These are phyloP conservation scores for Talaromyces ruber DNA, from an alignment of 495 filamentous ascomycete species.

Conservation along the genomic window DNA sequence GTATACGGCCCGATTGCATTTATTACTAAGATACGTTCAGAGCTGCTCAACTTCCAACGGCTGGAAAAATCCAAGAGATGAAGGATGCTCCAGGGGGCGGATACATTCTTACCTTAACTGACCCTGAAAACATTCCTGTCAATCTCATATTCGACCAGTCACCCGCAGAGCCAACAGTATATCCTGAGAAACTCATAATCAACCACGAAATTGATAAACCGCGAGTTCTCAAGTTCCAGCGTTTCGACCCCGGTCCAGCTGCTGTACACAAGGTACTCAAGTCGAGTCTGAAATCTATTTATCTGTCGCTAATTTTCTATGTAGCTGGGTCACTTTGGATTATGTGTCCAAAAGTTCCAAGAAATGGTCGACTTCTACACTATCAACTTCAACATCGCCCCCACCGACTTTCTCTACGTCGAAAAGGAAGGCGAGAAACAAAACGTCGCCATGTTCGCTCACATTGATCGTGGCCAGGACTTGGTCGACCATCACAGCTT, in stretches of 20 bases:
- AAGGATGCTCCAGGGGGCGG: slow-evolving; percentile 25
- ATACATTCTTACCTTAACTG: slow-evolving; percentile 19
- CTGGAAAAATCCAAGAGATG: slow-evolving; percentile 17
- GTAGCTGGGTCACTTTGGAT: slow-evolving; percentile 60
- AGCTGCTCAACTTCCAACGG: slow-evolving; percentile 17
- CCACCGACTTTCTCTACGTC: slow-evolving; percentile 28
- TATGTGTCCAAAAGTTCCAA: slow-evolving; percentile 52
- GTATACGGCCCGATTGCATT: background rate
- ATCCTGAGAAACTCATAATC: slow-evolving; percentile 17
- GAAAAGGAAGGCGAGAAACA: slow-evolving; percentile 17
- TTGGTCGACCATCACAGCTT: slow-evolving; percentile 66
- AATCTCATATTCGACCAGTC: slow-evolving; percentile 25
- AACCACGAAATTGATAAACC: slow-evolving; percentile 25
- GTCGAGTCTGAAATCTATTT: no score
- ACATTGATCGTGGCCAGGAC: slow-evolving; percentile 53
- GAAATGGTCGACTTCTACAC: slow-evolving; percentile 54
- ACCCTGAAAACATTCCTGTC: slow-evolving; percentile 27
- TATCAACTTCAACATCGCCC: slow-evolving; percentile 57
- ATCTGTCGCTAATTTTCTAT: no score
- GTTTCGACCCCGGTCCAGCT: slow-evolving; percentile 49
- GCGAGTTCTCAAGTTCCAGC: slow-evolving; percentile 19
- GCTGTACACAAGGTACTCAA: slow-evolving; percentile 50
- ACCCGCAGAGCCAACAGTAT: slow-evolving; percentile 7
- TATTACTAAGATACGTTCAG: slow-evolving; percentile 5
- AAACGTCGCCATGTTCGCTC: slow-evolving; percentile 53